These are phyloP conservation scores for Venturia asperata DNA, from an alignment of 2,329 filamentous ascomycete genomes.

Conservation along the genomic window DNA sequence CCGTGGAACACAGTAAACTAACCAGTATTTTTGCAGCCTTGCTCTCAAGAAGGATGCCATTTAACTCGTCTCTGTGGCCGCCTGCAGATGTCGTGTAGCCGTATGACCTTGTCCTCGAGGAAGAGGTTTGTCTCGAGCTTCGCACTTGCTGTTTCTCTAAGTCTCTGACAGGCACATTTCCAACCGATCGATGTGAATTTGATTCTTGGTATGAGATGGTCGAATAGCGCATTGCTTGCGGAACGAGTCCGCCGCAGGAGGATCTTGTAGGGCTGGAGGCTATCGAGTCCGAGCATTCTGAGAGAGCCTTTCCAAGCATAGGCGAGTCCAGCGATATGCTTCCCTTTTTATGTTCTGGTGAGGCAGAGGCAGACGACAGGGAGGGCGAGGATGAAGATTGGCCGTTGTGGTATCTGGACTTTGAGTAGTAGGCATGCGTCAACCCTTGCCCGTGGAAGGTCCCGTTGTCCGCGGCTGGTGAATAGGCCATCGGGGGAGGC, in stretches of 20 bases:
- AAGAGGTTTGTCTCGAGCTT: conserved; percentile 10
- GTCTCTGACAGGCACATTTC: neutral
- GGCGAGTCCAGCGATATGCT: conserved; percentile 1
- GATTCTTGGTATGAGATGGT: neutral
- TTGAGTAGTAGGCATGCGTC: neutral
- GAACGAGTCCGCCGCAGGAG: neutral
- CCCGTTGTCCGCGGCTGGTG: neutral
- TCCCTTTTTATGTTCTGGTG: neutral
- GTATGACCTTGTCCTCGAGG: neutral
- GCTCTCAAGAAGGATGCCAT: neutral
- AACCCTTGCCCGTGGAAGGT: neutral
- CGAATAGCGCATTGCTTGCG: neutral
- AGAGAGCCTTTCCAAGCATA: conserved; percentile 2
- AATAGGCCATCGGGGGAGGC: conserved; percentile 10
- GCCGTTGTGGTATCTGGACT: neutral
- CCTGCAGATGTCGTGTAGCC: conserved; percentile 7
- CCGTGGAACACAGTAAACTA: neutral
- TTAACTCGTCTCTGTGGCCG: neutral
- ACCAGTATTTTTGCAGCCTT: conserved; percentile 12
- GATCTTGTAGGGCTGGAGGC: conserved; percentile 11
- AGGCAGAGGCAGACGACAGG: neutral
- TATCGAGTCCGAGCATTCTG: conserved; percentile 7
- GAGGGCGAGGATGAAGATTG: neutral
- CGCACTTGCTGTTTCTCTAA: conserved; percentile 2
- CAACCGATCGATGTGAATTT: neutral